A percentile compares a stretch with the other conserved stretches of the same genome.
Conservation (phyloP, 2,329 filamentous ascomycete genomes). For the Beauveria sp. region DNA sequence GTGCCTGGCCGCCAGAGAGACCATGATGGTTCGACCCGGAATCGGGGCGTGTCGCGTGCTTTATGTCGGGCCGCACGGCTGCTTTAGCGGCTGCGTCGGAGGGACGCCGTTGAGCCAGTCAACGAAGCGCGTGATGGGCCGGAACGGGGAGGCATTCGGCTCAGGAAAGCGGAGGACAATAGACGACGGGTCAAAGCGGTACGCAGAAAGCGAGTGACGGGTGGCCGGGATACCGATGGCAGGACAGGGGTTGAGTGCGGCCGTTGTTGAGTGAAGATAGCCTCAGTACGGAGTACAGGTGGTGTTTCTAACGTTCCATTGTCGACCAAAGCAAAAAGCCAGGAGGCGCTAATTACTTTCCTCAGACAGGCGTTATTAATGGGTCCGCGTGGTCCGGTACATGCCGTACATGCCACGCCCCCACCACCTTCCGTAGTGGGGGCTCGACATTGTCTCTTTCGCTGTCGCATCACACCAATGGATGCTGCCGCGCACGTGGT, state of each 20-base stretch:
- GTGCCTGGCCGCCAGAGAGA: neutral
- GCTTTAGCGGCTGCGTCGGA: slow-evolving; percentile 7
- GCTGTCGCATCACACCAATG: too few species aligned
- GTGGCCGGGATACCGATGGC: neutral
- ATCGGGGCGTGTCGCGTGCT: neutral
- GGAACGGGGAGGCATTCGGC: slow-evolving; percentile 8
- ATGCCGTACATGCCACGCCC: too few species aligned
- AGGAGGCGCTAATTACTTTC: neutral
- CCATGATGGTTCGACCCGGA: neutral
- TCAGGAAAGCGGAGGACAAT: neutral
- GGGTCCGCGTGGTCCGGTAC: too few species aligned
- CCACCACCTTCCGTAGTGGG: too few species aligned
- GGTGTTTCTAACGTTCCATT: neutral
- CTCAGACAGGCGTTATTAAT: too few species aligned
- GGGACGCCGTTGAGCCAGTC: slow-evolving; percentile 10
- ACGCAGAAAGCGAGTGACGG: neutral
- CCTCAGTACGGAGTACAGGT: neutral
- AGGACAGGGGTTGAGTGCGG: neutral
- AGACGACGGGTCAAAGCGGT: neutral
- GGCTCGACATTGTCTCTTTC: too few species aligned
- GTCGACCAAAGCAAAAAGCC: neutral
- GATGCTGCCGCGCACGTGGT: too few species aligned
- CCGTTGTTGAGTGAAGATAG: neutral
- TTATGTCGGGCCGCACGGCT: neutral
- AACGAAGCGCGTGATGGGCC: slow-evolving; percentile 5